Base-by-base conservation (phyloP, 495 filamentous ascomycete genomes). In the Xylaria curta region DNA sequence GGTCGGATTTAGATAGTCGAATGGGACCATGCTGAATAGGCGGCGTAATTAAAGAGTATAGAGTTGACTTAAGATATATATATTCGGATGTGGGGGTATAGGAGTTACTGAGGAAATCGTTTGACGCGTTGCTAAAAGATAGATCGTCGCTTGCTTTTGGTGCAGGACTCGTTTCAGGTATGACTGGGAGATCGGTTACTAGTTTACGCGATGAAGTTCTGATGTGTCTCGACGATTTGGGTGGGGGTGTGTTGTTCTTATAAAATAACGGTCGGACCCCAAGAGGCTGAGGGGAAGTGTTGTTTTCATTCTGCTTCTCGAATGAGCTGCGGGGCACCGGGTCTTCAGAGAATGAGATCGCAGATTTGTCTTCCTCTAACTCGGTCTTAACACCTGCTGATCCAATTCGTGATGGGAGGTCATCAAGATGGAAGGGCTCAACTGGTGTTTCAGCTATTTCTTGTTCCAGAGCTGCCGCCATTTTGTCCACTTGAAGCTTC, bases 21-120 rank as follows among this genome's bases (percentile, higher is more conserved):
- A 89, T 86, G 8, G 82, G 80, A 2, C 85, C 85, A 63, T 89
- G 86, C 40, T 78, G 79, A 75, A 86, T 85, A 1, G 71, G 70
- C 7, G 85, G 84, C 46, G 73, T 77, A 5, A 78, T 82, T 13
- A 83, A 28, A 3, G 83, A 82, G 71, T 73, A 87, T 8, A 79
- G 81, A 7, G 83, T 83, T 70, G 80, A 80, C 46, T 76, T 73
- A 46, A 87, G 81, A 59, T 78, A 82, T 54, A 85, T 60, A 31
- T 75, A 78, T 60, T 77, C 76, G 53, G 81, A 83, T 54, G 82
- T 79, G 24, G 82, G 82, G 47, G 82, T 79, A 31, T 81, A 79
- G 4, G 66, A 69, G 31, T 73, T 75, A 36, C 60, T 66, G 59
- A 72, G 74, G 33, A 70, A 63, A 12, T 72, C 60, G 40, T 54